Evolutionary conservation across 768 basidiomycete genomes (phyloP), one percentile per base, ranked within the genome.

Genomic region (Lentinula guzmanii): DNA sequence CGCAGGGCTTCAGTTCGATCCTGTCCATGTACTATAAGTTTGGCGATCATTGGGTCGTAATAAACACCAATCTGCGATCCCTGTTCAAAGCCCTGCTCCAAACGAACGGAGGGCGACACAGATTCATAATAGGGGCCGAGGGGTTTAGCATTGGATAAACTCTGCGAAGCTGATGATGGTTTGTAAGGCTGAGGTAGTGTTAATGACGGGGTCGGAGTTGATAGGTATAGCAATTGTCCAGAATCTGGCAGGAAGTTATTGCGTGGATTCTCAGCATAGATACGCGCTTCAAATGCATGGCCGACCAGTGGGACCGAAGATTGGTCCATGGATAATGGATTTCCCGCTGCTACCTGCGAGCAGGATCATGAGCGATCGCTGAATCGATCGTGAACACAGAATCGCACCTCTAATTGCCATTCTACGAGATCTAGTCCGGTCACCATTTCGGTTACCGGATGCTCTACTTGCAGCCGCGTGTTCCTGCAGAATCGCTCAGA

Each of bases 361-460:
- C 57, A 28, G 8, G 18, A 45, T 43, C 37, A 56, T 61, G 37
- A n/a, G 41, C 18, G 15, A n/a, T 41, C 34, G 46, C 46, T n/a
- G 1, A 35, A 15, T 46, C 8, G 33, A 55, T 18, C 13, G 35
- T 24, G 24, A 8, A 41, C 43, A 42, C 37, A 39, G 13, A 39
- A 13, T 13, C 37, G 52, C 68, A 87, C 91, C 78, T 93, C 89
- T 21, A 97, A 78, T 69, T 98, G 95, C 94, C 94, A 96, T 74
- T 96, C 90, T 7, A 98, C 95, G 4, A 98, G 85, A 68, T 98
- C 95, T 28, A 94, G 79, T 1, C 93, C 93, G 1, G 95, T 97
- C 55, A 97, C 85, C 89, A 95, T 95, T 74, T 95, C 94, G 0
- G 94, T 95, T 33, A 96, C 91, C 13, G 93, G 93, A 70, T 95